Evolutionary conservation across 2,329 filamentous ascomycete genomes (phyloP).

Genomic region (Chaetoscypha palmicola): DNA sequence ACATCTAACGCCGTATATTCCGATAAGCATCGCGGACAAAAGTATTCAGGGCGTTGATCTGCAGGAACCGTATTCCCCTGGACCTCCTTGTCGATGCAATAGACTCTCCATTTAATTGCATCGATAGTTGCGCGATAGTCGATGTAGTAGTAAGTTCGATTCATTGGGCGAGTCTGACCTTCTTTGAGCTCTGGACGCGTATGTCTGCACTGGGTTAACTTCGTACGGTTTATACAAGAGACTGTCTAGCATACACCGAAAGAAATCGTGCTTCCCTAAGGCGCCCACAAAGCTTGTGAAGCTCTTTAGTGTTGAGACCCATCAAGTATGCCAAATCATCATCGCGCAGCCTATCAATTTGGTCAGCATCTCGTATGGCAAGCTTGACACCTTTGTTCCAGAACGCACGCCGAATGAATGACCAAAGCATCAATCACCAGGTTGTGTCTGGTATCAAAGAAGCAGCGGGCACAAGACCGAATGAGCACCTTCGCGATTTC

Average conservation of each 20-base stretch:
- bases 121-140: conserved; percentile 93
- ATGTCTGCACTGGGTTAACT: conserved; percentile 36
- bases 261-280: conserved; percentile 83
- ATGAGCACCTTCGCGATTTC: conserved; percentile 72
- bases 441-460: conserved; percentile 79
- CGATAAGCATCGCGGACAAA: conserved; percentile 71
- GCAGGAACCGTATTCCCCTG: conserved; percentile 75
- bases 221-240: conserved; percentile 2
- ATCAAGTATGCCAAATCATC: conserved; percentile 83
- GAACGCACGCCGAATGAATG: conserved; percentile 59
- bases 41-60: conserved; percentile 85
- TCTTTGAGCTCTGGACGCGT: conserved; percentile 71
- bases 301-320: conserved; percentile 82
- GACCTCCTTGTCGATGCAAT: conserved; percentile 80
- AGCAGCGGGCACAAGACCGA: conserved; percentile 77
- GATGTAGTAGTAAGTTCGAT: conserved; percentile 93
- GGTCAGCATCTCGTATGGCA: conserved; percentile 24
- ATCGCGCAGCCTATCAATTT: conserved; percentile 58
- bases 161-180: conserved; percentile 73
- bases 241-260: conserved; percentile 53
- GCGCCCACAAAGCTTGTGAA: conserved; percentile 81
- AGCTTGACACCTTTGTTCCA: conserved; percentile 6
- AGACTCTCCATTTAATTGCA: conserved; percentile 90
- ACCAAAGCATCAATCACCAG: conserved; percentile 75
- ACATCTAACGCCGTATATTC: conserved; percentile 91